phyloP scores from a whole-genome alignment of 495 filamentous ascomycete genomes.

The Aspergillus incahuasiensis region DNA sequence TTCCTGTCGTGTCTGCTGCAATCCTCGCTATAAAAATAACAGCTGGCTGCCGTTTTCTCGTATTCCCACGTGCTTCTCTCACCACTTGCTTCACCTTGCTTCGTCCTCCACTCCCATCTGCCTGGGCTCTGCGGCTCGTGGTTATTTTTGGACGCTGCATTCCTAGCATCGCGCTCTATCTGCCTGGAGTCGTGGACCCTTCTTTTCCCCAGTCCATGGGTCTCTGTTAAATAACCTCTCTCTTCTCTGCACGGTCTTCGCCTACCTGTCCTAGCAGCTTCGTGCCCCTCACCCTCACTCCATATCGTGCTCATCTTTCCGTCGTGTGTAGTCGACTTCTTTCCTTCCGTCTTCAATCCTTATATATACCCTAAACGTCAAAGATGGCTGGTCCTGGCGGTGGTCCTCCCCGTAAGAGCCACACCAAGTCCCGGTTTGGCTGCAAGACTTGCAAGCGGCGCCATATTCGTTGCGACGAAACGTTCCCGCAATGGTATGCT shows the following conservation, averaged over 20 bases:
- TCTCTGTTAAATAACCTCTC: conserved; percentile 3
- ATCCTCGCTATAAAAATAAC: conserved; percentile 14
- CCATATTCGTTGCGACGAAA: conserved; percentile 97
- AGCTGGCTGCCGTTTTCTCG: conserved; percentile 25
- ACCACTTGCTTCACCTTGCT: conserved; percentile 4
- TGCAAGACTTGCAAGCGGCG: conserved; percentile 96
- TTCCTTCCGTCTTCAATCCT: conserved; percentile 6
- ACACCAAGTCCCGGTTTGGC: conserved; percentile 97
- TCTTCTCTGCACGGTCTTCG: neutral
- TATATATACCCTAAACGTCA: conserved; percentile 8
- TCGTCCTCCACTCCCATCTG: conserved; percentile 1
- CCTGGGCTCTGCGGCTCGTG: conserved; percentile 22
- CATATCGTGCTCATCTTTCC: neutral
- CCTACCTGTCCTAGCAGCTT: neutral
- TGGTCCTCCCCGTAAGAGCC: conserved; percentile 62
- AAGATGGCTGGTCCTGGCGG: conserved; percentile 48
- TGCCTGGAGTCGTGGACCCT: neutral
- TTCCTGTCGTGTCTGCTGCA: conserved; percentile 7
- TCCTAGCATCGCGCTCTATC: neutral
- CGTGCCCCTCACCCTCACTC: neutral
- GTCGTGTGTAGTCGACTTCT: conserved; percentile 10
- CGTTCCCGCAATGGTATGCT: conserved; percentile 90
- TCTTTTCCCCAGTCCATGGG: neutral
- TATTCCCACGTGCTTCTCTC: conserved; percentile 26
- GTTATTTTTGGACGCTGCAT: conserved; percentile 30